A percentile compares a stretch with the other conserved stretches of the same genome.
phyloP scores from a whole-genome alignment of 495 filamentous ascomycete genomes.

The Margaritispora aquatica region DNA sequence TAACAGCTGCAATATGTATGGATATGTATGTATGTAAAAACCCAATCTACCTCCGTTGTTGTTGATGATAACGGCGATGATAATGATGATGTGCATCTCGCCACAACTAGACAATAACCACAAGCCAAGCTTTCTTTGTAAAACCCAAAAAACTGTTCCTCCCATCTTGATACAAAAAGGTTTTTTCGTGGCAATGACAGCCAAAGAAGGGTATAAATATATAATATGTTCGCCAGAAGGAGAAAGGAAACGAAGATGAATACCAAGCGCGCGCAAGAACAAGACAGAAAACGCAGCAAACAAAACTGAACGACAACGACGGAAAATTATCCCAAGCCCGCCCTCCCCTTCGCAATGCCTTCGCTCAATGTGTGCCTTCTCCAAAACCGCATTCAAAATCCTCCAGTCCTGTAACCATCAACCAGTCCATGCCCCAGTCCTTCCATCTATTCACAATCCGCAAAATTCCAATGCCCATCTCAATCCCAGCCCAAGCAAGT shows the following conservation, averaged over 20 bases:
- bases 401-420: not conserved
- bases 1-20: too few relatives aligned
- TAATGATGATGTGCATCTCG: too few relatives aligned
- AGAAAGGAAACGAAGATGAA: not conserved
- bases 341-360: not conserved
- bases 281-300: not conserved
- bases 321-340: not conserved
- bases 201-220: not conserved
- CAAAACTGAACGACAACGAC: not conserved
- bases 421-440: not conserved
- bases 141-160: not conserved
- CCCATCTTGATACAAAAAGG: not conserved
- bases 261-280: not conserved
- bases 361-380: not conserved
- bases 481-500: not conserved
- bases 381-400: not conserved
- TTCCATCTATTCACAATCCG: slow-evolving; percentile 12
- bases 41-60: not conserved
- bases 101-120: too few relatives aligned
- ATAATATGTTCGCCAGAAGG: not conserved
- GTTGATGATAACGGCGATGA: too few relatives aligned
- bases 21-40: too few relatives aligned
- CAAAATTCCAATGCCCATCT: too few relatives aligned
- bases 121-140: too few relatives aligned
- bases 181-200: not conserved